phyloP scores from a whole-genome alignment of 148 eudicot species.

The Rhododendron ferrugineum region DNA sequence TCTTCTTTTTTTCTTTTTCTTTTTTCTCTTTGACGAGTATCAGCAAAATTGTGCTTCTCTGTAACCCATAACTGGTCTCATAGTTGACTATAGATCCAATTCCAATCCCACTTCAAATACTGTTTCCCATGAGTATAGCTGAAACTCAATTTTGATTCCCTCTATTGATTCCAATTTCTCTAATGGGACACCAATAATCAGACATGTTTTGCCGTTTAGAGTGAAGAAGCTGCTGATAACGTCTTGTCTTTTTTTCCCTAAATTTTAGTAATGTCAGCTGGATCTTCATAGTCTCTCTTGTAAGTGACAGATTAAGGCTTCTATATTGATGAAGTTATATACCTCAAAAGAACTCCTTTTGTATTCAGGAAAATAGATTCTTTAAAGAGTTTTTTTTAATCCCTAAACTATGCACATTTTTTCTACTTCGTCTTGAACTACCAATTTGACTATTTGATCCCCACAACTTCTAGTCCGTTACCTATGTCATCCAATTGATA shows the following conservation, averaged over 20 bases:
- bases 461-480: too few species aligned
- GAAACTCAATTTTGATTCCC: not conserved
- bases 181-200: not conserved
- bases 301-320: not conserved
- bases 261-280: not conserved
- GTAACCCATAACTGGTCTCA: not conserved
- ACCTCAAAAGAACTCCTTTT: too few species aligned
- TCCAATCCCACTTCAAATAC: not conserved
- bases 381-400: too few species aligned
- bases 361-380: too few species aligned
- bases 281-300: not conserved
- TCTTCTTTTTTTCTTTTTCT: not conserved
- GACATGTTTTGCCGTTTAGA: not conserved
- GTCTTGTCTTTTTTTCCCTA: not conserved
- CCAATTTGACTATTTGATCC: too few species aligned
- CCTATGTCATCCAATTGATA: too few species aligned
- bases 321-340: too few species aligned
- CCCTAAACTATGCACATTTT: too few species aligned
- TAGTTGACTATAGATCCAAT: not conserved
- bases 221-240: not conserved
- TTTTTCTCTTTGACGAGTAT: not conserved
- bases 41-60: not conserved
- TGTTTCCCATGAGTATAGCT: not conserved
- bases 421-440: too few species aligned
- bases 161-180: not conserved